A percentile compares a stretch with the other conserved stretches of the same genome.
phyloP scores from a whole-genome alignment of 2,329 filamentous ascomycete species.

The Epichloe aotearoae region DNA sequence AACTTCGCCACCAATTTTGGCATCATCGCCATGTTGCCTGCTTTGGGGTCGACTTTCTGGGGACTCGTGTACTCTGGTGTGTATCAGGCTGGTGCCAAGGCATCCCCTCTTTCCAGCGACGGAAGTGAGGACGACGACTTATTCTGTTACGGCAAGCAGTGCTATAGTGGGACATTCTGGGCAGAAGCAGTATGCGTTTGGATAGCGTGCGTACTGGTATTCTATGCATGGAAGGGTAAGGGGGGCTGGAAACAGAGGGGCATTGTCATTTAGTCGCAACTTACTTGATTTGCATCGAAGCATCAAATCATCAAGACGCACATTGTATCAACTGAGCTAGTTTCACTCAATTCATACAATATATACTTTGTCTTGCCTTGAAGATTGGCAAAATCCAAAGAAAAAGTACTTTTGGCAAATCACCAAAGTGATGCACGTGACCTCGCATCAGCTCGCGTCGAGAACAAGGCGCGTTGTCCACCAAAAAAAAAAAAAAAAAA shows the following conservation, averaged over 20 bases:
- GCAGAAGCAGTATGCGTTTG: slow-evolving; percentile 71
- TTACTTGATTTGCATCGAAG: not conserved
- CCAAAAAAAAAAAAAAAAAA: not conserved
- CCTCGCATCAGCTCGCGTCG: slow-evolving; percentile 16
- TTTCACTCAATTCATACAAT: too few species aligned
- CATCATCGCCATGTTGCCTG: slow-evolving; percentile 84
- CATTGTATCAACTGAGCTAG: too few species aligned
- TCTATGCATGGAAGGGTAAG: slow-evolving; percentile 70
- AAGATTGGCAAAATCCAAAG: too few species aligned
- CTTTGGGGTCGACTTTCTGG: slow-evolving; percentile 79
- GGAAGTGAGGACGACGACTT: slow-evolving; percentile 29
- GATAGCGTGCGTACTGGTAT: slow-evolving; percentile 58
- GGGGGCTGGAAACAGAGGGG: slow-evolving; percentile 63
- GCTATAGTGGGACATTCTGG: slow-evolving; percentile 77
- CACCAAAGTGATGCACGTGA: slow-evolving; percentile 14
- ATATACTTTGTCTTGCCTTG: too few species aligned
- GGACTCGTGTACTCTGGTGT: slow-evolving; percentile 74
- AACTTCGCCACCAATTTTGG: slow-evolving; percentile 99
- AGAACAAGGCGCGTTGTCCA: slow-evolving; percentile 3
- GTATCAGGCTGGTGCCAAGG: slow-evolving; percentile 54
- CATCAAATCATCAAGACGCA: too few species aligned
- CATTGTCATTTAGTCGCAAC: slow-evolving; percentile 40
- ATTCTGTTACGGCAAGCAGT: slow-evolving; percentile 69
- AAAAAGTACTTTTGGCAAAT: not conserved
- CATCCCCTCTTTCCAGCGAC: slow-evolving; percentile 18